Evolutionary conservation across 1,284 basidiomycete genomes (phyloP), one percentile per base, ranked within the genome.

Genomic region (Apiotrichum gamsii): DNA sequence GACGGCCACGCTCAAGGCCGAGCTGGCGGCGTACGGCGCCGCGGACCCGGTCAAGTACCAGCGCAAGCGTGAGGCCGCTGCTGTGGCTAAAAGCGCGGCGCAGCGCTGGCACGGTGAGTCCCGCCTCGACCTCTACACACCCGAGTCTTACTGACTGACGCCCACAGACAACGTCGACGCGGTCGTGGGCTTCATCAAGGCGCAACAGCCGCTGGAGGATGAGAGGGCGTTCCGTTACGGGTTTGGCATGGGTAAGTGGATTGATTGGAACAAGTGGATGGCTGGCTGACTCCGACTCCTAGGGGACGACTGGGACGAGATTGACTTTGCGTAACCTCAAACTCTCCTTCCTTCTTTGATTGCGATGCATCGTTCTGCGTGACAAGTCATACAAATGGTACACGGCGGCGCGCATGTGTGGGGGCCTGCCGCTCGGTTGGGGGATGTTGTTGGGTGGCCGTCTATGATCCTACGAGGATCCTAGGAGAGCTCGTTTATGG

Each of bases 21-120:
- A 82, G 53, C 74, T 84, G 2, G 70, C 64, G 2, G 73, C 70
- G 34, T 89, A 87, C 59, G 85, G 85, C 36, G 83, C 85, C 8
- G 88, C 85, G 53, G 87, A 91, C 69, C 88, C 89, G 0, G 77
- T 76, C 40, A 84, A 82, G 62, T 77, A 90, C 30, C 85, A 87
- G 64, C 81, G 84, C 61, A 85, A 82, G 67, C 80, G 77, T 47
- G 73, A 82, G 34, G 86, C 82, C 0, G 76, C 82, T 8, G 76
- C 78, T 31, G 75, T 90, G 4, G 86, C 85, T 6, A 85, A 83
- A 52, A 85, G 89, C 60, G 87, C 87, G 4, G 80, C 84, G 8
- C 65, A 83, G 29, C 80, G 87, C 10, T 90, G 88, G 87, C 91
- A 89, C 36, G 88, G 88, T 90, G 59, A 51, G 80, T 51, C 30